Evolutionary conservation across 2,329 filamentous ascomycete genomes (phyloP).

Genomic region (Trichoderma atroviride): DNA sequence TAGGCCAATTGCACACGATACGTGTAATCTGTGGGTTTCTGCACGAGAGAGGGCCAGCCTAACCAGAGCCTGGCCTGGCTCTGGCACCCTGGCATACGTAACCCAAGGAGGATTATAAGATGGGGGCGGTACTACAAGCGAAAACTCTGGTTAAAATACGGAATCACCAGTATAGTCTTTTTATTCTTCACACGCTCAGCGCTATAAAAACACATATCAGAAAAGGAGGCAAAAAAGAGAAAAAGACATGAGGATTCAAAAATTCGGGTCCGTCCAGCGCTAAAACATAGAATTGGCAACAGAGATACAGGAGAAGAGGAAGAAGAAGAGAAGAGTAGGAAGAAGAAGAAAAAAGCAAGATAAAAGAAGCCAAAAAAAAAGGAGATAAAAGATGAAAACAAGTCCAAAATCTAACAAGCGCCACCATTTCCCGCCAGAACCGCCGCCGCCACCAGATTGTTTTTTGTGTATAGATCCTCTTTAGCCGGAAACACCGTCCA

Average conservation of each 20-base stretch:
- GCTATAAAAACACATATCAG: neutral
- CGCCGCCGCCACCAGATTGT: constrained; percentile 1
- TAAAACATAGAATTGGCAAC: neutral
- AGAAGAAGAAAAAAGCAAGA: neutral
- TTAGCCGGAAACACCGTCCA: constrained; percentile 14
- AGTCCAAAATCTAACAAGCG: constrained; percentile 20
- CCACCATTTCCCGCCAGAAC: constrained; percentile 10
- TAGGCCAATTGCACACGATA: neutral
- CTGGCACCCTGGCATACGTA: neutral
- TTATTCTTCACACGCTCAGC: neutral
- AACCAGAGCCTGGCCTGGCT: constrained; percentile 15
- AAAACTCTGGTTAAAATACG: neutral
- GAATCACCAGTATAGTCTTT: neutral
- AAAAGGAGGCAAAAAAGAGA: neutral
- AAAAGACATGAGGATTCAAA: neutral
- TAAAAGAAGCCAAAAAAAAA: neutral
- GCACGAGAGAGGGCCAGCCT: constrained; percentile 3
- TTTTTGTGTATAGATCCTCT: constrained; percentile 5
- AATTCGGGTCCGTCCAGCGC: neutral
- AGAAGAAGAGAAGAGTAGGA: neutral
- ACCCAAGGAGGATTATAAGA: no score
- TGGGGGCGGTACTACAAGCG: no score
- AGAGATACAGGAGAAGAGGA: neutral
- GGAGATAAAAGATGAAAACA: neutral
- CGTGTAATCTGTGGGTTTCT: constrained; percentile 3